phyloP scores from a whole-genome alignment of 352 stramenopile genomes.

The Hyaloperonospora brassicae region DNA sequence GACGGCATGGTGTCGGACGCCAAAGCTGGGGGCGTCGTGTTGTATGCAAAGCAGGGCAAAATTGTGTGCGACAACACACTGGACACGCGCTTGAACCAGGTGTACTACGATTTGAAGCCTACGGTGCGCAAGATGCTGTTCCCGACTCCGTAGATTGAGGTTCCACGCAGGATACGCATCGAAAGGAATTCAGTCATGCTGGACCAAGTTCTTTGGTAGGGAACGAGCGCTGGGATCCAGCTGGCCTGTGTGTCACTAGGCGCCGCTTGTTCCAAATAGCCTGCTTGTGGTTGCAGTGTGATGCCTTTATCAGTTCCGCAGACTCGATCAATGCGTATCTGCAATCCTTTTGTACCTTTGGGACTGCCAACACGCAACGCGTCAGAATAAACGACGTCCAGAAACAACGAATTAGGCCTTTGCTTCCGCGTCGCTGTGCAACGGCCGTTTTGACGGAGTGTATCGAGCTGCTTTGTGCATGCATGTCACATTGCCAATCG shows the following conservation, averaged over 20 bases:
- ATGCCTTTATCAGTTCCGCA: constrained; percentile 15
- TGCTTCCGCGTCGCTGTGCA: constrained; percentile 34
- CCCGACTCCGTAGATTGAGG: constrained; percentile 34
- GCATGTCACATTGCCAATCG: constrained; percentile 45
- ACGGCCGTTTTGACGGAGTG: constrained; percentile 52
- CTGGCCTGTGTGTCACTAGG: neutral
- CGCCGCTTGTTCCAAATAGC: neutral
- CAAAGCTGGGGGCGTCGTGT: constrained; percentile 76
- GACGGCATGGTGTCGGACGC: constrained; percentile 76
- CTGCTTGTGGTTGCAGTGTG: neutral
- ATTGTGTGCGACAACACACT: constrained; percentile 98
- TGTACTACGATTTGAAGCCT: constrained; percentile 82
- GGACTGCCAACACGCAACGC: neutral
- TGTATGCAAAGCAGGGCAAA: constrained; percentile 89
- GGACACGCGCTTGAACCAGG: constrained; percentile 77
- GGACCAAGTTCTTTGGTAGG: neutral
- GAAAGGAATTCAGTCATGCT: neutral
- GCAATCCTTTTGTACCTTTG: neutral
- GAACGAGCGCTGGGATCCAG: neutral
- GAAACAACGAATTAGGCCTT: constrained; percentile 39
- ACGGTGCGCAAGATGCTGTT: constrained; percentile 75
- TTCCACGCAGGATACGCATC: neutral
- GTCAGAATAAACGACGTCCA: neutral
- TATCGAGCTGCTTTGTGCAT: constrained; percentile 16
- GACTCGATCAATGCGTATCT: constrained; percentile 18